Evolutionary conservation across 1,284 basidiomycete genomes (phyloP), one percentile per base, ranked within the genome.

Genomic region (Coniophora puteana): DNA sequence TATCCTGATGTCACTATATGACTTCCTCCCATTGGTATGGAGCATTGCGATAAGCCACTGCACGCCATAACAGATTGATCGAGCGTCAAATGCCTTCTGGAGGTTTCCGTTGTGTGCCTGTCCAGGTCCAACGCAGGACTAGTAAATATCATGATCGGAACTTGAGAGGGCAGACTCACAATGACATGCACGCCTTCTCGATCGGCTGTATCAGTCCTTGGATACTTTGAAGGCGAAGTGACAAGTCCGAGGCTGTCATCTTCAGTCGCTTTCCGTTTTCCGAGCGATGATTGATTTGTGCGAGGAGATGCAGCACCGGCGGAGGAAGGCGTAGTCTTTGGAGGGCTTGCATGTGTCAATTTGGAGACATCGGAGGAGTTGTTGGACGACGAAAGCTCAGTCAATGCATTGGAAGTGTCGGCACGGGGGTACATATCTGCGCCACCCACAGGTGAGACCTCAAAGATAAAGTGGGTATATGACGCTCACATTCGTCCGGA

Each of bases 41-140:
- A 63, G 52, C 6, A 66, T 57, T 1, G 63, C 65, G 29, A 71
- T 66, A 40, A 69, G 65, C 46, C 65, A 71, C 41, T 65, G 66
- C 16, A 63, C 65, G 10, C 69, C 68, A 42, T 61, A 67, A 8
- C 60, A 55, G 8, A 70, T 47, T 4, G 53, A 49, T 25, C 52
- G 50, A 6, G 26, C 18, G 11, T 62, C 46, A 36, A 65, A 60
- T 34, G 49, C 43, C 7, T 48, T 39, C 33, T 63, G 61, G n/a
- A 61, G 28, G n/a, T 37, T 33, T 23, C n/a, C 28, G 24, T 39
- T 36, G 12, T 48, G 32, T 14, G 47, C 47, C 47, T 48, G 13
- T 4, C 18, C 25, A 21, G 5, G 13, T 28, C n/a, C 13, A 30
- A 8, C 29, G 33, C 20, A 24, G 20, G 8, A 23, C 16, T 23